phyloP scores from a whole-genome alignment of 2,329 filamentous ascomycete genomes.

The Teratosphaeria zuluensis region DNA sequence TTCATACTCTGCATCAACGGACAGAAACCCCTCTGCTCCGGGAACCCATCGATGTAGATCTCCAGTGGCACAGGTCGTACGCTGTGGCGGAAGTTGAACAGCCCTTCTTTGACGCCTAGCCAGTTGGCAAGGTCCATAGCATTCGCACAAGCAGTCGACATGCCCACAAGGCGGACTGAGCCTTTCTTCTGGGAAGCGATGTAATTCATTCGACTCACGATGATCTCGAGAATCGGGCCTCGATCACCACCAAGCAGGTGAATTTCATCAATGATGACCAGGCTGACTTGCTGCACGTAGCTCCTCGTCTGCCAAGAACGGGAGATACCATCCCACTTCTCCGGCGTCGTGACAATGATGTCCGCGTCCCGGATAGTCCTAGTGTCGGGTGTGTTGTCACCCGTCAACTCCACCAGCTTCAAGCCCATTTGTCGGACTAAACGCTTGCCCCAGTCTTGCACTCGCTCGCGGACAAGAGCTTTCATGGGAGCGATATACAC shows the following conservation, averaged over 20 bases:
- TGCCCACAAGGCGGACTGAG: slow-evolving; percentile 83
- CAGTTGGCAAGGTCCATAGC: slow-evolving; percentile 89
- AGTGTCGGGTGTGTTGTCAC: slow-evolving; percentile 96
- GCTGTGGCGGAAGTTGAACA: slow-evolving; percentile 97
- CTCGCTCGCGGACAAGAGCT: slow-evolving; percentile 88
- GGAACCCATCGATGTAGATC: slow-evolving; percentile 95
- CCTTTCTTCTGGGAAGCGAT: slow-evolving; percentile 90
- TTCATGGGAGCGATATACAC: slow-evolving; percentile 99
- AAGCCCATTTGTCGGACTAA: slow-evolving; percentile 75
- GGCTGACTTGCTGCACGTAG: slow-evolving; percentile 86
- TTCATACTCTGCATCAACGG: slow-evolving; percentile 99
- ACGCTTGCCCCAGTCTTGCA: slow-evolving; percentile 84
- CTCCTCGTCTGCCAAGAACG: slow-evolving; percentile 97
- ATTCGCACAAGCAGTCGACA: slow-evolving; percentile 98
- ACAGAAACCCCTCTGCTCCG: slow-evolving; percentile 88
- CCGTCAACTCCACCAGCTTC: slow-evolving; percentile 89
- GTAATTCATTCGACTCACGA: slow-evolving; percentile 90
- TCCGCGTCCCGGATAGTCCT: slow-evolving; percentile 91
- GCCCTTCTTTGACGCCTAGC: slow-evolving; percentile 86
- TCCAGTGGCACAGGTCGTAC: slow-evolving; percentile 93
- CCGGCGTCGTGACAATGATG: slow-evolving; percentile 97
- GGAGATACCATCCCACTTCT: slow-evolving; percentile 99
- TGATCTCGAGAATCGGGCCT: slow-evolving; percentile 96
- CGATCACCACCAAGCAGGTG: slow-evolving; percentile 93
- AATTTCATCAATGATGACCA: slow-evolving; percentile 98